Conservation (phyloP, 2,329 filamentous ascomycete species). For the Exophiala alcalophila region DNA sequence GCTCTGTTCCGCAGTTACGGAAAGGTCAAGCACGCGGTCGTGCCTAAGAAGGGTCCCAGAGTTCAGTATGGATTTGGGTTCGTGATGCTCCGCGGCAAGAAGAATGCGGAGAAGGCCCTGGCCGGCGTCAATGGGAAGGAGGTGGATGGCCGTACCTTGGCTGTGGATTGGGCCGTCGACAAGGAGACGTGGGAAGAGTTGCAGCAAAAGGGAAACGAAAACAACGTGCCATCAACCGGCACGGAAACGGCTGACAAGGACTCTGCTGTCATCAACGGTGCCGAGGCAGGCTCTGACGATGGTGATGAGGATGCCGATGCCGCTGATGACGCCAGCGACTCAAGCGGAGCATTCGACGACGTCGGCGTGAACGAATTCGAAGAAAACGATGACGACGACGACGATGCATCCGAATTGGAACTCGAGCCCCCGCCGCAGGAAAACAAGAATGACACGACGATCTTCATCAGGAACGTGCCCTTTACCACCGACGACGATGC, state of each 20-base stretch:
- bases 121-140: slow-evolving; percentile 83
- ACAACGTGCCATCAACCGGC: slow-evolving; percentile 36
- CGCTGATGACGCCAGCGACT: slow-evolving; percentile 38
- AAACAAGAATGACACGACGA: slow-evolving; percentile 52
- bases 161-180: slow-evolving; percentile 96
- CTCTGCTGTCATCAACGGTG: slow-evolving; percentile 45
- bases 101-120: slow-evolving; percentile 88
- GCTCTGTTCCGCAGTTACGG: slow-evolving; percentile 82
- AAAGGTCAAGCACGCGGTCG: slow-evolving; percentile 81
- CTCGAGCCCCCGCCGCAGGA: slow-evolving; percentile 48
- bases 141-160: slow-evolving; percentile 80
- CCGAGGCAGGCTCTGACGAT: slow-evolving; percentile 24
- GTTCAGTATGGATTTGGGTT: slow-evolving; percentile 86
- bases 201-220: slow-evolving; percentile 41
- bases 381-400: slow-evolving; percentile 42
- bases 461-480: slow-evolving; percentile 92
- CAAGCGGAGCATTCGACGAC: slow-evolving; percentile 43
- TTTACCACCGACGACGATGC: slow-evolving; percentile 81
- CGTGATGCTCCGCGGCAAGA: slow-evolving; percentile 78
- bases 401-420: slow-evolving; percentile 43
- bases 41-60: slow-evolving; percentile 65
- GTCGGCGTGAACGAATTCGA: slow-evolving; percentile 45
- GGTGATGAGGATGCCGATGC: slow-evolving; percentile 33
- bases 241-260: slow-evolving; percentile 39
- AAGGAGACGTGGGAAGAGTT: slow-evolving; percentile 78